Evolutionary conservation across 179 eudicot species (phyloP), one percentile per base, ranked within the genome.

Genomic region (Pouteria campechiana): DNA sequence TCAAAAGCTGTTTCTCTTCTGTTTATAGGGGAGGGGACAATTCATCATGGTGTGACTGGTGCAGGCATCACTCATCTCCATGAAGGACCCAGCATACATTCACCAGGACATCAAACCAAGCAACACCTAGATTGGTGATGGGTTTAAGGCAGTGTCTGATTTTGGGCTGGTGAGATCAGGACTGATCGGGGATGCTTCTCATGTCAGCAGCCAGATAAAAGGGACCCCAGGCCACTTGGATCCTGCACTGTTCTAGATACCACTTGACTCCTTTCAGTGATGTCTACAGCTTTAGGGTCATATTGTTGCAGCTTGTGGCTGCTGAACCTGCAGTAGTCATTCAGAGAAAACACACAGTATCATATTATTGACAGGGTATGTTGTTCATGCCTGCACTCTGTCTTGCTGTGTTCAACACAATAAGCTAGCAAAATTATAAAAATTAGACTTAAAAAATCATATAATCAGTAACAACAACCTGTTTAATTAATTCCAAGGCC

Each of bases 71-170:
- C 73, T 25, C 60, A 67, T 55, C 52, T 72, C 29, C 78, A 72
- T 38, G 70, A 63, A 54, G 70, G 61, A 3, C 76, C 72, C 3
- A 50, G 70, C 52, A 63, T 72, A 45, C n/a, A 72, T 72, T 33
- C 78, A 72, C 37, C 60, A 70, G 6, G 78, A 72, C 48, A 46
- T 72, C 24, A 72, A 72, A 55, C 78, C 78, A n/a, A 72, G 78
- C 21, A 72, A 72, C 47, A 67, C 67, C 43, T 46, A 67, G 20
- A 23, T 67, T 17, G 73, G 70, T 32, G 78, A 72, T 8, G 54
- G 65, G 14, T 72, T 54, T 14, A 67, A 72, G 50, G 69, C 69
- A 1, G 67, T 72, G 12, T 67, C 78, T 1, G 78, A 72, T 50
- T 72, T 72, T 18, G 78, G 78, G 32, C 65, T 72, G 1, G 78